These are phyloP conservation scores for Taphrina confusa DNA, from an alignment of 1,139 yeast genomes.

Conservation along the genomic window DNA sequence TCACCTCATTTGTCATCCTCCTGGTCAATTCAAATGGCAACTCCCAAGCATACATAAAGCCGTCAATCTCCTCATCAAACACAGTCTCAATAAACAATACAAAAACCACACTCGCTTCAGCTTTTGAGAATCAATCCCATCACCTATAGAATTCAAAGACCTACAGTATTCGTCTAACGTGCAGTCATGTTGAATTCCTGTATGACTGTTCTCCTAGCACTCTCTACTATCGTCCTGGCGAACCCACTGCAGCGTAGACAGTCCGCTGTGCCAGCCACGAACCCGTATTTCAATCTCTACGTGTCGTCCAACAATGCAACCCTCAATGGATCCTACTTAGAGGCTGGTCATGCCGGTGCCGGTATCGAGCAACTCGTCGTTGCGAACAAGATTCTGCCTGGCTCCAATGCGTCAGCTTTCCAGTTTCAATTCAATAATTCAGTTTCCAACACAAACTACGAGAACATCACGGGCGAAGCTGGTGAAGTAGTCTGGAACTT, in stretches of 20 bases:
- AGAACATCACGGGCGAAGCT: neutral
- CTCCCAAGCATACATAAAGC: too few relatives aligned
- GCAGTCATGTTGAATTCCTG: too few relatives aligned
- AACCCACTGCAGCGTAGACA: neutral
- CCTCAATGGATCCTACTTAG: conserved; percentile 18
- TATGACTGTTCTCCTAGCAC: neutral
- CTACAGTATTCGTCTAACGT: too few relatives aligned
- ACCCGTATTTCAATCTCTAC: conserved; percentile 18
- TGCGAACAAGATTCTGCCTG: neutral
- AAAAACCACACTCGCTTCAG: too few relatives aligned
- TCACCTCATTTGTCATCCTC: too few relatives aligned
- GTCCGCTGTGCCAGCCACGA: neutral
- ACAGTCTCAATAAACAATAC: too few relatives aligned
- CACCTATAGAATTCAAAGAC: too few relatives aligned
- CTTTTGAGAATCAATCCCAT: too few relatives aligned
- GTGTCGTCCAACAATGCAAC: conserved; percentile 9
- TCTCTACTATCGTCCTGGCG: neutral
- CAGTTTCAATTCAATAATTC: conserved; percentile 15
- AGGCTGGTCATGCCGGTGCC: conserved; percentile 18
- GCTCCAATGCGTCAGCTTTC: neutral
- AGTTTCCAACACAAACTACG: neutral
- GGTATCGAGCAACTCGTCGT: conserved; percentile 22
- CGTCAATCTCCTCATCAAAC: too few relatives aligned
- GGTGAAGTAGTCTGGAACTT: conserved; percentile 19
- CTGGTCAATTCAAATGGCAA: too few relatives aligned